A percentile compares a stretch with the other conserved stretches of the same genome.
These are phyloP conservation scores for Massarina eburnea DNA, from an alignment of 2,329 filamentous ascomycete genomes.

Conservation along the genomic window DNA sequence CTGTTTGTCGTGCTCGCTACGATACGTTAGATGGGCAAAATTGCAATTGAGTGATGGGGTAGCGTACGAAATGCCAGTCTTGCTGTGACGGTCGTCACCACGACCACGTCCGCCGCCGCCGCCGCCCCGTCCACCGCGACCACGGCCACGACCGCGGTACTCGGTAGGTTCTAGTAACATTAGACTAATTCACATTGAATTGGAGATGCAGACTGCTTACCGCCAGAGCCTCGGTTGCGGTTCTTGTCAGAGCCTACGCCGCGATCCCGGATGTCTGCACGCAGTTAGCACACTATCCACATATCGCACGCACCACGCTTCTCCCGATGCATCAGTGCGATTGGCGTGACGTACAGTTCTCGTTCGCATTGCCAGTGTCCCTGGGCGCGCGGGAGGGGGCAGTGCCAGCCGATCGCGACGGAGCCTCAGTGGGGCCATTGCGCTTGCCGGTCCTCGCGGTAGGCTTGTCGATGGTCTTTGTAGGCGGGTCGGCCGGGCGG, in stretches of 20 bases:
- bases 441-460: slow-evolving; percentile 78
- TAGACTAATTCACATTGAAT: background rate
- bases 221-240: slow-evolving; percentile 63
- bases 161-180: slow-evolving; percentile 15
- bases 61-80: slow-evolving; percentile 60
- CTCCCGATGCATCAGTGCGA: background rate
- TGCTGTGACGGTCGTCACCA: slow-evolving; percentile 63
- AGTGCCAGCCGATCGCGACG: slow-evolving; percentile 47
- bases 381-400: slow-evolving; percentile 31
- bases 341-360: slow-evolving; percentile 69
- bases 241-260: slow-evolving; percentile 79
- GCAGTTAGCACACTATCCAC: slow-evolving; percentile 20
- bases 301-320: background rate
- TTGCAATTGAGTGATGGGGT: background rate
- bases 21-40: slow-evolving; percentile 19
- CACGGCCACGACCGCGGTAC: slow-evolving; percentile 45
- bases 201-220: slow-evolving; percentile 19
- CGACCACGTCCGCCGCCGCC: slow-evolving; percentile 49
- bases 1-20: slow-evolving; percentile 80
- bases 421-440: slow-evolving; percentile 76
- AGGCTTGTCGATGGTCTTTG: slow-evolving; percentile 87
- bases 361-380: slow-evolving; percentile 70
- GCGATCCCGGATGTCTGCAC: slow-evolving; percentile 83
- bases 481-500: slow-evolving; percentile 73
- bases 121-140: slow-evolving; percentile 50